Percentiles rank a stretch among this genome's conserved stretches.
Evolutionary conservation across 2,329 filamentous ascomycete species (phyloP).

Genomic region (Alternaria dauci): DNA sequence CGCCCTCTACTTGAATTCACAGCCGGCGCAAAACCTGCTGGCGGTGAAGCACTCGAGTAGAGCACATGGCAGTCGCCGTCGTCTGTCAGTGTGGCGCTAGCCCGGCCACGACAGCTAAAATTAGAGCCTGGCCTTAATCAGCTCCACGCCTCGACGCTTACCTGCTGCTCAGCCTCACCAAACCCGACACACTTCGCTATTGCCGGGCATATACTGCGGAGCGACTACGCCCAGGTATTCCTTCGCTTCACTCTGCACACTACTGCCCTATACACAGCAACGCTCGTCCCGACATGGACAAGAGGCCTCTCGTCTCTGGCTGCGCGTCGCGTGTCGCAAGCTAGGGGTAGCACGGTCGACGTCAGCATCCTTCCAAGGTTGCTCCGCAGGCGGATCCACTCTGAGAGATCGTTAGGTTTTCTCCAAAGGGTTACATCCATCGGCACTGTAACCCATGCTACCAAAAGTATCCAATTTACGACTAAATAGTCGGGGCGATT

Average conservation of each 20-base stretch:
- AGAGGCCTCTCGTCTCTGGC: background rate
- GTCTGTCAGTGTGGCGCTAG: conserved; percentile 26
- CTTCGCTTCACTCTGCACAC: background rate
- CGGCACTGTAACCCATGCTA: conserved; percentile 6
- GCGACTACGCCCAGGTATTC: background rate
- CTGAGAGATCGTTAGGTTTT: conserved; percentile 6
- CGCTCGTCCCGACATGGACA: background rate
- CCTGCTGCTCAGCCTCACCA: conserved; percentile 38
- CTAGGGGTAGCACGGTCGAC: conserved; percentile 19
- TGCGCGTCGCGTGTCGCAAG: conserved; percentile 6
- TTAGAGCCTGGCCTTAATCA: conserved; percentile 31
- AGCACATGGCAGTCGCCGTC: conserved; percentile 8
- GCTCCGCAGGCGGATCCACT: conserved; percentile 13
- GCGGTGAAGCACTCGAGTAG: conserved; percentile 20
- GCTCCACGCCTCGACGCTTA: conserved; percentile 21
- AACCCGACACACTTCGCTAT: conserved; percentile 11
- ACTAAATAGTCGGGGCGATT: conserved; percentile 1
- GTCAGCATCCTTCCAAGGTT: conserved; percentile 18
- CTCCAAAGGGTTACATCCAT: conserved; percentile 12
- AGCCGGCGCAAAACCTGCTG: conserved; percentile 9
- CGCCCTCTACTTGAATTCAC: conserved; percentile 7
- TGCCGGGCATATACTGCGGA: background rate
- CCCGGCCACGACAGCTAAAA: conserved; percentile 29
- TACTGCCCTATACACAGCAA: background rate
- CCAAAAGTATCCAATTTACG: background rate